Percentiles rank a stretch among this genome's conserved stretches.
These are phyloP conservation scores for Alnus glutinosa DNA, from an alignment of 306 rosid genomes.

Conservation along the genomic window DNA sequence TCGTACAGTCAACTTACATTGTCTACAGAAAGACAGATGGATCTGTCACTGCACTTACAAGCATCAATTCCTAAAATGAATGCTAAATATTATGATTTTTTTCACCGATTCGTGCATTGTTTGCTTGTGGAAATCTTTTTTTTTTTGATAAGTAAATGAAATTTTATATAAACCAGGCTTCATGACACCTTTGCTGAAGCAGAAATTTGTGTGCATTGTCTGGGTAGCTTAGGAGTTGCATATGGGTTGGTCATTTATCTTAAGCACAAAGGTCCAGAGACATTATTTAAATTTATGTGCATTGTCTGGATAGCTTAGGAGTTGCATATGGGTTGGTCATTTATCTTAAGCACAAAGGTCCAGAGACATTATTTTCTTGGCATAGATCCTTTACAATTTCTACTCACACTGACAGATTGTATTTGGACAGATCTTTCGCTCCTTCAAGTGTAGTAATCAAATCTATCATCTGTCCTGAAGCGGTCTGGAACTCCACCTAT, in stretches of 20 bases:
- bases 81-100: background rate
- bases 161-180: slow-evolving; percentile 2
- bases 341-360: background rate
- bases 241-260: background rate
- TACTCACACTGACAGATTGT: slow-evolving; percentile 82
- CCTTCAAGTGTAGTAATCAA: slow-evolving; percentile 87
- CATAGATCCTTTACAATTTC: background rate
- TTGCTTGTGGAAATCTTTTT: background rate
- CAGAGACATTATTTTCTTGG: background rate
- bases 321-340: background rate
- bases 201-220: background rate
- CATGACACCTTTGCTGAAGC: background rate
- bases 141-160: too few species aligned
- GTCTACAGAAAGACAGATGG: background rate
- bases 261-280: background rate
- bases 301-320: background rate
- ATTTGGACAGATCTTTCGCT: slow-evolving; percentile 87
- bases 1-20: background rate
- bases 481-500: slow-evolving; percentile 94
- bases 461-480: slow-evolving; percentile 98
- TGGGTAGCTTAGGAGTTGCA: background rate
- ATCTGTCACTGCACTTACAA: background rate
- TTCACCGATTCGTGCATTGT: background rate
- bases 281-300: background rate
- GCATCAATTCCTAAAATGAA: background rate